Conservation (phyloP, 116 monocot species). For the Zostera marina region DNA sequence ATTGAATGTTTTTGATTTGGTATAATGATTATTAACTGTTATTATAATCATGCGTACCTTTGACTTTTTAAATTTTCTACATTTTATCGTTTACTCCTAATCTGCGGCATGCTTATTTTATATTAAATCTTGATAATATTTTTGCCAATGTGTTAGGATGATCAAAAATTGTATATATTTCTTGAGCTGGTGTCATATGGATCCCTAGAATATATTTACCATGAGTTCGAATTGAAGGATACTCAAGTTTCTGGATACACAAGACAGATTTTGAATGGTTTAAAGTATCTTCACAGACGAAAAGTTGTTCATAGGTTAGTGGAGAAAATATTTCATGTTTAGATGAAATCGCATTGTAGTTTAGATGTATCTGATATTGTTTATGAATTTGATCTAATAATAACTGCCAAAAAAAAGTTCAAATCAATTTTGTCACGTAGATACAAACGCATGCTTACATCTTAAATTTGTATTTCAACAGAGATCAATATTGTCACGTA, state of each 20-base stretch:
- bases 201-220: conserved; percentile 59
- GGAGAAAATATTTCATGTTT: background rate
- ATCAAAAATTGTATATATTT: conserved; percentile 64
- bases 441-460: too few species aligned
- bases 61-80: too few species aligned
- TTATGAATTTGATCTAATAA: too few species aligned
- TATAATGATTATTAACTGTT: too few species aligned
- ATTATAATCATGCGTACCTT: too few species aligned
- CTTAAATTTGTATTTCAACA: background rate
- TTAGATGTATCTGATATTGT: too few species aligned
- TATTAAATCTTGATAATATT: background rate
- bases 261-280: conserved; percentile 71
- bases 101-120: background rate
- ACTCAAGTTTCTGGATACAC: conserved; percentile 78
- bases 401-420: too few species aligned
- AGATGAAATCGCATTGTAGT: too few species aligned
- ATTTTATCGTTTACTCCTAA: too few species aligned
- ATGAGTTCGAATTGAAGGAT: conserved; percentile 45
- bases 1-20: too few species aligned
- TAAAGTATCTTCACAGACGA: conserved; percentile 71
- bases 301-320: conserved; percentile 84
- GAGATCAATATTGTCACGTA: background rate
- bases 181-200: conserved; percentile 92
- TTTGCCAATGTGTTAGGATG: conserved; percentile 33
- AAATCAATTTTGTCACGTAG: too few species aligned